Percentiles rank a stretch among this genome's conserved stretches.
Evolutionary conservation across 371 early-diverging fungal species (phyloP).

Genomic region (Mortierella sp.): DNA sequence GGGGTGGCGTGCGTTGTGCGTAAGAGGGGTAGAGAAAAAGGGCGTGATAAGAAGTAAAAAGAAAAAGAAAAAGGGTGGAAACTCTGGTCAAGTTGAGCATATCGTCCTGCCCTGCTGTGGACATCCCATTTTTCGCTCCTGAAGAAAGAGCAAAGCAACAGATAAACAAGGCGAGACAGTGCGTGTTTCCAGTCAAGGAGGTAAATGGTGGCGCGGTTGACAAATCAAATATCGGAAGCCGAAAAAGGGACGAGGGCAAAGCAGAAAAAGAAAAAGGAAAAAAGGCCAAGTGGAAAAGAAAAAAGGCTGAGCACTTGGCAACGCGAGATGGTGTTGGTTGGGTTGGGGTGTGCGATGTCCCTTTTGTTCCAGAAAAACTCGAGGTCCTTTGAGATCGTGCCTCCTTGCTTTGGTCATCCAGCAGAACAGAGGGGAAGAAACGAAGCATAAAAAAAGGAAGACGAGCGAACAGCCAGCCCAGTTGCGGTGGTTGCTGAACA

Average conservation of each 20-base stretch:
- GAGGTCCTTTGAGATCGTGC: constrained; percentile 9
- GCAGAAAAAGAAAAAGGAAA: not conserved
- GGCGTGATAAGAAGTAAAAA: not conserved
- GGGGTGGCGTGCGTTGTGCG: not conserved
- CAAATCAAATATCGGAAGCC: constrained; percentile 16
- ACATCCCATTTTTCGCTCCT: not conserved
- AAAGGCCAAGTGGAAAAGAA: too few species aligned
- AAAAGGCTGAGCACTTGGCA: not conserved
- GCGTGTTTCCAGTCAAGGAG: not conserved
- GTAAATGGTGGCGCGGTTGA: constrained; percentile 11
- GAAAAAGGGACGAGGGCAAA: constrained; percentile 13
- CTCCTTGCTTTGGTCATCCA: not conserved
- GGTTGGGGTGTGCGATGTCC: not conserved
- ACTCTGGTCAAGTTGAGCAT: not conserved
- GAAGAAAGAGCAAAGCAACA: not conserved
- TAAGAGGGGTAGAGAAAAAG: not conserved
- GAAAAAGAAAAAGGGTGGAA: not conserved
- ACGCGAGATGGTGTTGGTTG: not conserved
- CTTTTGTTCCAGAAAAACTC: not conserved
- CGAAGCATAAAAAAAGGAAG: not conserved
- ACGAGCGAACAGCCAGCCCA: not conserved
- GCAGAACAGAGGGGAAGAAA: not conserved
- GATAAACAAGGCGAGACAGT: not conserved
- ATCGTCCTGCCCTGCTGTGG: not conserved
- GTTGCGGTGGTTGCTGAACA: not conserved